phyloP scores from a whole-genome alignment of 225 moss, liverwort and hornwort genomes.

The Bryum argenteum region DNA sequence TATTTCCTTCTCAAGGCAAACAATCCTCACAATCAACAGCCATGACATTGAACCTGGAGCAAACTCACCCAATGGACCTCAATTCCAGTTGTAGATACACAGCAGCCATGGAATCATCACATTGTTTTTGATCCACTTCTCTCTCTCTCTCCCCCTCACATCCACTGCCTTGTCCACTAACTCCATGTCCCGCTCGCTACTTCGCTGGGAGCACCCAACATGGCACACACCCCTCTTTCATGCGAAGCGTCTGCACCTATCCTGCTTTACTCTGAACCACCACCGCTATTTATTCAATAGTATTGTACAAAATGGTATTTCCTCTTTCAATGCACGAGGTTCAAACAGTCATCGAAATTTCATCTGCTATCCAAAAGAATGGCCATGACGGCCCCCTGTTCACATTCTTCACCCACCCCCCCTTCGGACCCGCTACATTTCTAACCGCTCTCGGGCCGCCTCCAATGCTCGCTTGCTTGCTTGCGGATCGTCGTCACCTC shows the following conservation, averaged over 20 bases:
- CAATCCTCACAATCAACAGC: conserved; percentile 30
- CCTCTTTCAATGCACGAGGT: conserved; percentile 51
- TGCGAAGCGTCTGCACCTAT: conserved; percentile 24
- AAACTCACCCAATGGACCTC: neutral
- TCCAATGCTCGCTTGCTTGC: conserved; percentile 26
- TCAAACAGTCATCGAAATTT: conserved; percentile 54
- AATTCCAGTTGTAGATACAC: conserved; percentile 45
- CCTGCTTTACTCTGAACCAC: conserved; percentile 33
- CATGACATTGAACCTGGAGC: too few species aligned
- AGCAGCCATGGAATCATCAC: conserved; percentile 25
- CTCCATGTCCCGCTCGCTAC: conserved; percentile 22
- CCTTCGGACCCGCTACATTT: conserved; percentile 2
- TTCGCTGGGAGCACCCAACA: conserved; percentile 30
- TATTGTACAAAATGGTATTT: conserved; percentile 56
- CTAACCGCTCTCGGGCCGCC: conserved; percentile 15
- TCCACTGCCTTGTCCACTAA: conserved; percentile 8
- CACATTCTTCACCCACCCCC: conserved; percentile 9
- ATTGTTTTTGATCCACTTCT: conserved; percentile 14
- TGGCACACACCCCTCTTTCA: conserved; percentile 21
- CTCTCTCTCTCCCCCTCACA: neutral
- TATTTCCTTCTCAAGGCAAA: conserved; percentile 12
- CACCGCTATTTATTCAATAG: conserved; percentile 52
- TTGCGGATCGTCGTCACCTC: conserved; percentile 30
- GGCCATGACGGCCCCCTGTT: conserved; percentile 31
- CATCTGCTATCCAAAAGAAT: conserved; percentile 56